phyloP scores from a whole-genome alignment of 257 asterid genomes.

The Nicotiana attenuata region DNA sequence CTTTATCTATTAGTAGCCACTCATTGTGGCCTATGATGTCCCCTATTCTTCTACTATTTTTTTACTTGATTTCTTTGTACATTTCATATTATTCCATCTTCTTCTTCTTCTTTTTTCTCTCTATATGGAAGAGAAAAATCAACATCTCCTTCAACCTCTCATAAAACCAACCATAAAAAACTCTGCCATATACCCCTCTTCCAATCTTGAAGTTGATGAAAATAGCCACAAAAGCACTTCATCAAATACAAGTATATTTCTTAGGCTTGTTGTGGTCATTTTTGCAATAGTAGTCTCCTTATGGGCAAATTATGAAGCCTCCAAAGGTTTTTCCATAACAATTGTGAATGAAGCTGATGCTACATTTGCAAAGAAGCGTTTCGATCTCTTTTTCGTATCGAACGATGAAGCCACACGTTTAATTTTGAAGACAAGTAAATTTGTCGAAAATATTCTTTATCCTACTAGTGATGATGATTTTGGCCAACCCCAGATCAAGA shows the following conservation, averaged over 20 bases:
- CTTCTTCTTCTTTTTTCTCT: background rate
- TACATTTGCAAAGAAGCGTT: slow-evolving; percentile 32
- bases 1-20: background rate
- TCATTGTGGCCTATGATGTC: background rate
- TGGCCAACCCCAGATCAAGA: slow-evolving; percentile 15
- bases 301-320: slow-evolving; percentile 76
- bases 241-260: slow-evolving; percentile 25
- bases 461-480: background rate
- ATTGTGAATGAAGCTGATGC: slow-evolving; percentile 36
- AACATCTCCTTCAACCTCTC: slow-evolving; percentile 48
- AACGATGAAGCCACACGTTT: slow-evolving; percentile 53
- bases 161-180: slow-evolving; percentile 22
- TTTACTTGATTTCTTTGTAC: background rate
- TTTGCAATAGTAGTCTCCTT: slow-evolving; percentile 39
- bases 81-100: background rate
- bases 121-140: slow-evolving; percentile 29
- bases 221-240: slow-evolving; percentile 4
- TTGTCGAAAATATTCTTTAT: slow-evolving; percentile 43
- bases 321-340: slow-evolving; percentile 57
- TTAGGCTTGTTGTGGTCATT: slow-evolving; percentile 36
- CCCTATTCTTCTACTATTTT: background rate
- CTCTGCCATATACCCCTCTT: background rate
- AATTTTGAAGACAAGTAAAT: slow-evolving; percentile 36
- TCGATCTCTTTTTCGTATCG: slow-evolving; percentile 52
- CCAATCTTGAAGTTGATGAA: background rate